These are phyloP conservation scores for Cercospora sp. DNA, from an alignment of 2,329 filamentous ascomycete species.

Conservation along the genomic window DNA sequence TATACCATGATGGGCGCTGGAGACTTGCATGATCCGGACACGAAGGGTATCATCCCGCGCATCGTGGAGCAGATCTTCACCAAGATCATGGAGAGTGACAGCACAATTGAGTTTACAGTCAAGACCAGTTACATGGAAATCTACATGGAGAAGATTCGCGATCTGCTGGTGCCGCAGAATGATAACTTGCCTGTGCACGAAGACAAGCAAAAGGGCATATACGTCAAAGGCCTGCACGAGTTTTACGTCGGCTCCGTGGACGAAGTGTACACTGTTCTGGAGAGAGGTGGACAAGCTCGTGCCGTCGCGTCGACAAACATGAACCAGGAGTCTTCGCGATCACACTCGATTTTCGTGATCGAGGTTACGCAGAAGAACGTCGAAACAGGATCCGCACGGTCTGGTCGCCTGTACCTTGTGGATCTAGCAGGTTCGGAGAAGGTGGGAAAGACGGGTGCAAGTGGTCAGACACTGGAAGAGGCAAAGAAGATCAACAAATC, in stretches of 20 bases:
- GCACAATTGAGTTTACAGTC: constrained; percentile 97
- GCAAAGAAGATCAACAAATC: constrained; percentile 99
- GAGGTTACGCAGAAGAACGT: constrained; percentile 97
- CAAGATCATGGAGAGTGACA: constrained; percentile 86
- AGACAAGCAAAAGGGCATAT: constrained; percentile 92
- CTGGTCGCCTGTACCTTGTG: constrained; percentile 93
- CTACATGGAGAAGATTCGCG: constrained; percentile 98
- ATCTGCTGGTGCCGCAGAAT: constrained; percentile 87
- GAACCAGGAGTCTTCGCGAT: constrained; percentile 97
- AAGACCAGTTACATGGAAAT: constrained; percentile 99
- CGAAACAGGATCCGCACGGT: constrained; percentile 93
- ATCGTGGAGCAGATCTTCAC: constrained; percentile 98
- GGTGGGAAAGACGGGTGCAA: constrained; percentile 96
- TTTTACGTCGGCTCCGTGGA: constrained; percentile 94
- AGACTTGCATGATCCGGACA: constrained; percentile 85
- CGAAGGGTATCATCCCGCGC: constrained; percentile 91
- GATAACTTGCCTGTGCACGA: constrained; percentile 98
- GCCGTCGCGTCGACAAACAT: constrained; percentile 97
- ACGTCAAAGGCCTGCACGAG: constrained; percentile 91
- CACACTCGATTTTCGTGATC: constrained; percentile 96
- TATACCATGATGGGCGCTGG: constrained; percentile 94
- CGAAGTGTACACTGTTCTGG: constrained; percentile 96
- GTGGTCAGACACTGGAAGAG: constrained; percentile 94
- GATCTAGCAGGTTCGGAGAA: constrained; percentile 98
- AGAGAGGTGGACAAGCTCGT: constrained; percentile 82